Conservation (phyloP, 225 moss, liverwort and hornwort genomes). For the Physcomitrium patens region DNA sequence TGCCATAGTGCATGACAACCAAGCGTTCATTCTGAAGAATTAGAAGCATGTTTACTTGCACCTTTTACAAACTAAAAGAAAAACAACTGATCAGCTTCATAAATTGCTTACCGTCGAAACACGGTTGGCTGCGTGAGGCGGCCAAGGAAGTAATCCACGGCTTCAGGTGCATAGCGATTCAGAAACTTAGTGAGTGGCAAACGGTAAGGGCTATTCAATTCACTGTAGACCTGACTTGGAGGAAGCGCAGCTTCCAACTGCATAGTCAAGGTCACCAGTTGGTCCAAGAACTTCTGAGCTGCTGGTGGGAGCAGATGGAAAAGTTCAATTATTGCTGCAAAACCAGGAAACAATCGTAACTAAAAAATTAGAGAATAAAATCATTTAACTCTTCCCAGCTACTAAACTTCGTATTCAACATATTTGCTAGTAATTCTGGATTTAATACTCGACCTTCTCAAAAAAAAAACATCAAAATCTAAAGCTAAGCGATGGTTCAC, state of each 20-base stretch:
- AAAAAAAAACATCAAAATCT: constrained; percentile 9
- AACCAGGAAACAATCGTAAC: constrained; percentile 33
- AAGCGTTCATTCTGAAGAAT: background rate
- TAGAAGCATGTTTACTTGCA: background rate
- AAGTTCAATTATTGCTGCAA: constrained; percentile 97
- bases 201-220: constrained; percentile 95
- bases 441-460: constrained; percentile 10
- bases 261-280: constrained; percentile 83
- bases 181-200: constrained; percentile 96
- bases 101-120: constrained; percentile 76
- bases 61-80: constrained; percentile 13
- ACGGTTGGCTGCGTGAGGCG: constrained; percentile 90
- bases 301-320: constrained; percentile 95
- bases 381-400: constrained; percentile 5
- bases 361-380: constrained; percentile 16
- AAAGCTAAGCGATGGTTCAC: constrained; percentile 19
- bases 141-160: constrained; percentile 94
- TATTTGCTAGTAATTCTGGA: background rate
- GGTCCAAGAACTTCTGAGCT: constrained; percentile 95
- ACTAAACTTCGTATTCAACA: constrained; percentile 12
- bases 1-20: constrained; percentile 11
- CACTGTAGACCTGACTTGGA: constrained; percentile 95
- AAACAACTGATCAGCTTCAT: constrained; percentile 20
- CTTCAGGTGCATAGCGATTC: constrained; percentile 94
- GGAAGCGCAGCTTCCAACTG: constrained; percentile 98